Evolutionary conservation across 352 stramenopile genomes (phyloP), one percentile per base, ranked within the genome.

Genomic region (Phytophthora chlamydospora): DNA sequence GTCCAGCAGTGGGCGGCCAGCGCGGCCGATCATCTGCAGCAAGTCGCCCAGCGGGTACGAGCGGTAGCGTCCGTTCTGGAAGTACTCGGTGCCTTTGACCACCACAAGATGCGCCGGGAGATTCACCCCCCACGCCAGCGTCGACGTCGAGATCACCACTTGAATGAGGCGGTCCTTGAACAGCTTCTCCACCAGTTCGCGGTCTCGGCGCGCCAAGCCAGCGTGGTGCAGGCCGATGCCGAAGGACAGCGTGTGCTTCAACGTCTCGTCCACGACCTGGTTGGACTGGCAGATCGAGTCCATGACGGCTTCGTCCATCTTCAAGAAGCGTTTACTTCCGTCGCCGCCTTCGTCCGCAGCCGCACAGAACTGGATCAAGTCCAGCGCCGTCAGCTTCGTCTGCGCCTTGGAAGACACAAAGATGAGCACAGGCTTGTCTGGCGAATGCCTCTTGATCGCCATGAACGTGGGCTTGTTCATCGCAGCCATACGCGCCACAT

Each of bases 401-500:
- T 99, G 97, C 8, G 97, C 88, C 54, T 98, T 91, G 6, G 96
- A 99, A n/a, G 97, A 97, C 50, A 99, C 98, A 75, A 99, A 99
- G 45, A 99, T 96, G 0, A 99, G 83, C 33, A 88, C 84, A 0
- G 97, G 97, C 57, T 99, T 97, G 8, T 82, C 89, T 0, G 90
- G 87, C 35, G 95, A 97, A 62, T 99, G 90, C 39, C 98, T 78
- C 66, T 97, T 95, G 51, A 99, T 99, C 17, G 97, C 95, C 54
- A 97, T 93, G 63, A 98, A 99, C 6, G 94, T 98, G 6, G 98
- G 98, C 48, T 99, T 99, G 78, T 99, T 99, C 98, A 99, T 99
- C 8, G 96, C 98, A 4, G 96, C 94, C 98, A 99, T 99, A 13
- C 97, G 81, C 16, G 96, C 90, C 52, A 97, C 98, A 48, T 99